Evolutionary conservation across 257 asterid species (phyloP), one percentile per base, ranked within the genome.

Genomic region (Gardenia jasminoides): DNA sequence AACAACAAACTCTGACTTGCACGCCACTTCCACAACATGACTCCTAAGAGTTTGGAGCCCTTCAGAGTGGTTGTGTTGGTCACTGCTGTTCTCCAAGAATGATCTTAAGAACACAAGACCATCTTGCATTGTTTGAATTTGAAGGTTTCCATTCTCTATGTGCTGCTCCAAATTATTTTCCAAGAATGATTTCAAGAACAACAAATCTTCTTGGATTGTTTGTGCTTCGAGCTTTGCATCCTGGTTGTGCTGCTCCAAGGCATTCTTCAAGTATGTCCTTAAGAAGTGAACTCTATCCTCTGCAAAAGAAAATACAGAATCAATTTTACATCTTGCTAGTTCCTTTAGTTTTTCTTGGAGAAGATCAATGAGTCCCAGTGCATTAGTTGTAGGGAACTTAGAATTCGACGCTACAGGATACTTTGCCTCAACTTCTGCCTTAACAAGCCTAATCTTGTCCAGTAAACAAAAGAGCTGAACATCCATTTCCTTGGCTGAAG

Each of bases 271-370:
- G 30, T 16, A 20, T 62, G 59, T 54, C 33, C 11, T 11, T n/a
- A 77, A 13, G n/a, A 28, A 20, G 36, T 64, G 22, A 15, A 74
- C 26, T 22, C 12, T 16, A 59, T 64, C 8, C 28, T 22, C 30
- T 28, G 19, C 68, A 50, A 47, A 76, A n/a, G n/a, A n/a, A n/a
- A n/a, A n/a, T n/a, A n/a, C n/a, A n/a, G n/a, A n/a, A n/a, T n/a
- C n/a, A n/a, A 47, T 22, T n/a, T 56, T 20, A 26, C 62, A n/a
- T 6, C 16, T 10, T 6, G 16, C 30, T 19, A 47, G 36, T n/a
- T 64, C 46, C 72, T 64, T 46, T 33, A 76, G n/a, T 46, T 56
- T 78, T 54, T 58, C 61, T 1, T 68, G 24, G 24, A 78, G 61
- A 26, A 39, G 44, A 67, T 78, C 67, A 3, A 69, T 17, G 47